Conservation (phyloP, 257 asterid genomes). For the Eustoma russellianum region DNA sequence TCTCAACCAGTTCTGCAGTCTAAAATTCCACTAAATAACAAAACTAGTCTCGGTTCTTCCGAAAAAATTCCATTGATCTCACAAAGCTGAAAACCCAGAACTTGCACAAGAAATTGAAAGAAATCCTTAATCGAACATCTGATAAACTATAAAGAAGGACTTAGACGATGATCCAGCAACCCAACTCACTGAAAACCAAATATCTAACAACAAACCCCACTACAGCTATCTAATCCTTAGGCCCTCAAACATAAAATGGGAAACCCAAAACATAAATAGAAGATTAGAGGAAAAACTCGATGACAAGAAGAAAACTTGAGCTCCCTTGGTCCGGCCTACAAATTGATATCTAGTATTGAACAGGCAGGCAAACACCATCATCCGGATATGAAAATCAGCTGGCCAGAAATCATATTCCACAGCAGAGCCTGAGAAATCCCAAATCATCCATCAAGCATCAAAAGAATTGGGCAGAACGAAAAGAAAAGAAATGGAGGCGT, state of each 20-base stretch:
- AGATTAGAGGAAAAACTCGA: no score
- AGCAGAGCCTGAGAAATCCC: constrained; percentile 1
- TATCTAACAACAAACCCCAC: not conserved
- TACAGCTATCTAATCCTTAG: not conserved
- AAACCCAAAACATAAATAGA: no score
- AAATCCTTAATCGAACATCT: not conserved
- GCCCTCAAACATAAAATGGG: no score
- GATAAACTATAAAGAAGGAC: not conserved
- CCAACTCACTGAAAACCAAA: not conserved
- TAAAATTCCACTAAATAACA: not conserved
- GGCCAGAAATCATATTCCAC: constrained; percentile 3
- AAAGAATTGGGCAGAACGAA: not conserved
- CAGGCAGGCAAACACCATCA: constrained; percentile 5
- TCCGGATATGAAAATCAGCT: not conserved
- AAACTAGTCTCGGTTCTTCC: not conserved
- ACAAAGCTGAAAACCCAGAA: not conserved
- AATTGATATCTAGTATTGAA: no score
- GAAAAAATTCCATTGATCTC: constrained; percentile 3
- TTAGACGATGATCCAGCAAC: not conserved
- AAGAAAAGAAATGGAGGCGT: not conserved
- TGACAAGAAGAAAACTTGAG: no score
- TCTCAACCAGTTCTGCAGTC: constrained; percentile 9
- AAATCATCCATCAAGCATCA: not conserved
- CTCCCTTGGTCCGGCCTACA: no score
- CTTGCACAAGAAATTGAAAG: not conserved